Base-by-base conservation (phyloP, 352 stramenopile species). In the Globisporangium lucens region DNA sequence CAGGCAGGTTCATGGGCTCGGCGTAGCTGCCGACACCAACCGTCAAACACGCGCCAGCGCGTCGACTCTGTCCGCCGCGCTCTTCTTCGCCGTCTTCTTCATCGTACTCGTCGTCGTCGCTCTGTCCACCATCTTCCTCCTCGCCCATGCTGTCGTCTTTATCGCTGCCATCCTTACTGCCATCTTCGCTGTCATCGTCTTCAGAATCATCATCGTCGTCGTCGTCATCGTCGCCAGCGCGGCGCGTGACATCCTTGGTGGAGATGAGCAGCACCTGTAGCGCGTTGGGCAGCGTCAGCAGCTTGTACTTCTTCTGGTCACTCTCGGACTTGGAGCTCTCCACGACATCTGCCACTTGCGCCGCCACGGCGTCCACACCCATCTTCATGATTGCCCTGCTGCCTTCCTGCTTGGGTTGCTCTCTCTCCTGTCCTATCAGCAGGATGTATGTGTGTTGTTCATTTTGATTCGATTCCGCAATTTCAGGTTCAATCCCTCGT, bases 271-370 rank as follows among this genome's bases (percentile, higher is more conserved):
- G 71, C 57, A 75, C 80, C 72, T 94, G 68, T 5, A 97, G 72
- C 27, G 70, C 77, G 60, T 97, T 97, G 47, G 73, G 59, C 0
- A 97, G 77, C 65, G 73, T 89, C 65, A 97, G 61, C 17, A 95
- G 82, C 22, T 88, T 75, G 70, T 97, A 97, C 66, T 89, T 78
- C 79, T 97, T 97, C 67, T 84, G 78, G 70, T 97, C 89, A 58
- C 81, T 89, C 17, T 75, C 79, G 47, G 80, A 92, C 76, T 91
- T 93, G 72, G 77, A 82, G 55, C 53, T 56, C 67, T 92, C 83
- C 59, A 91, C 81, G 22, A 79, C 63, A 59, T 86, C 79, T 53
- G 24, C 62, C 2, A 43, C n/a, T 9, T n/a, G 49, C 24, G 17
- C 52, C 10, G 60, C 27, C 29, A 41, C 35, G 22, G 47, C 55